phyloP scores from a whole-genome alignment of 371 early-diverging fungal genomes.

The Mortierella sp. region DNA sequence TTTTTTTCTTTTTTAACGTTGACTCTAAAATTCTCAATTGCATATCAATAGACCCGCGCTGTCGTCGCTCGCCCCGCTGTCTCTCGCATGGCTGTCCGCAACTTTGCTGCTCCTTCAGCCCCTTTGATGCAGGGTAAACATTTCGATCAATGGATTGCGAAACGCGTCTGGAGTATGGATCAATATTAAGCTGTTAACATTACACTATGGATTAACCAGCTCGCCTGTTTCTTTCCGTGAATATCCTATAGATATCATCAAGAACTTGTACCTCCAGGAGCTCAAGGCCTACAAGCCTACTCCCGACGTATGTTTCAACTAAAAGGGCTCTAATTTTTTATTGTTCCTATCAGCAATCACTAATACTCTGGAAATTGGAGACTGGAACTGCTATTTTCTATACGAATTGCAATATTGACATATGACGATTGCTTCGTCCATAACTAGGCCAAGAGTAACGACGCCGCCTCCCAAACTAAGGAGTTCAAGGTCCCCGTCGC shows the following conservation, averaged over 20 bases:
- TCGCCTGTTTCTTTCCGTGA: no score
- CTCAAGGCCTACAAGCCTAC: conserved; percentile 49
- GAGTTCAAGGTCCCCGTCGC: conserved; percentile 44
- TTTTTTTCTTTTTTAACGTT: no score
- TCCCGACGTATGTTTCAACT: conserved; percentile 22
- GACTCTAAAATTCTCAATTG: no score
- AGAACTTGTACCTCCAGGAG: conserved; percentile 50
- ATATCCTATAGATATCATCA: conserved; percentile 36
- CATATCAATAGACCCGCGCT: conserved; percentile 29
- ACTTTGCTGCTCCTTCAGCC: conserved; percentile 49
- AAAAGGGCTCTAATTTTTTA: no score
- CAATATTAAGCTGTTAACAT: no score
- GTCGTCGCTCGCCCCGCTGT: conserved; percentile 46
- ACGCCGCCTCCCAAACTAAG: conserved; percentile 42
- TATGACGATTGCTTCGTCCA: no score
- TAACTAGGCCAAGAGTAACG: conserved; percentile 35
- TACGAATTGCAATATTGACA: no score
- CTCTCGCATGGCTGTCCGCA: conserved; percentile 53
- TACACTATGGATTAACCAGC: no score
- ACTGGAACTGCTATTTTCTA: no score
- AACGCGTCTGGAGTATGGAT: no score
- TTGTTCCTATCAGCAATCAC: no score
- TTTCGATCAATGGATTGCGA: background rate
- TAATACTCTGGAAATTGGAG: no score
- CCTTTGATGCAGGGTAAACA: conserved; percentile 54